Conservation (phyloP, 441 rosid genomes). For the Populus hybrid region DNA sequence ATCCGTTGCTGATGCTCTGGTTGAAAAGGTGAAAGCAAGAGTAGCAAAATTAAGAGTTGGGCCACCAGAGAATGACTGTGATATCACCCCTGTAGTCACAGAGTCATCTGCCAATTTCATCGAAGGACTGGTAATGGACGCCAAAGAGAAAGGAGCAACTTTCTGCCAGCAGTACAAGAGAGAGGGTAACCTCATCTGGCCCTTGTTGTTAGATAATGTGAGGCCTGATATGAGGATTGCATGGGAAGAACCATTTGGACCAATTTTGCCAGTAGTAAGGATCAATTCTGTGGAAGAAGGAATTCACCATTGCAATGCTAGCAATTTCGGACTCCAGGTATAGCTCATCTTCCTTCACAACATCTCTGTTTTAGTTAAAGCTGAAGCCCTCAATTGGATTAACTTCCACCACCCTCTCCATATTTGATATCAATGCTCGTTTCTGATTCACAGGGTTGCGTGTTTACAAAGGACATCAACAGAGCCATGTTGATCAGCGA, state of each 20-base stretch:
- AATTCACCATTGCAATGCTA: slow-evolving; percentile 96
- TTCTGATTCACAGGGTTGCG: slow-evolving; percentile 59
- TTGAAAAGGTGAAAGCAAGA: slow-evolving; percentile 77
- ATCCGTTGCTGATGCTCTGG: slow-evolving; percentile 66
- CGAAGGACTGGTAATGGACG: slow-evolving; percentile 86
- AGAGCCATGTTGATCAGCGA: slow-evolving; percentile 88
- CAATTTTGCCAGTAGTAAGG: slow-evolving; percentile 79
- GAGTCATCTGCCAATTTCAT: slow-evolving; percentile 96
- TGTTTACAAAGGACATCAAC: slow-evolving; percentile 86
- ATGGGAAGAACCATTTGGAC: slow-evolving; percentile 99
- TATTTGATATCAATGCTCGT: not conserved
- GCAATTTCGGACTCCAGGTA: slow-evolving; percentile 97
- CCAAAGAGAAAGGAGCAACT: slow-evolving; percentile 88
- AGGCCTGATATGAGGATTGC: slow-evolving; percentile 98
- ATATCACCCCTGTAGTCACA: slow-evolving; percentile 87
- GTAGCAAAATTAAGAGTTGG: slow-evolving; percentile 80
- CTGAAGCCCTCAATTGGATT: not conserved
- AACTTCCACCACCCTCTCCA: not conserved
- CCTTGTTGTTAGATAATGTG: slow-evolving; percentile 83
- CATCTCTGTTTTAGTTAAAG: not conserved
- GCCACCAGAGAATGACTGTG: slow-evolving; percentile 82
- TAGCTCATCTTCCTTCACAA: not conserved
- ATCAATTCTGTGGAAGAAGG: slow-evolving; percentile 87
- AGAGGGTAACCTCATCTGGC: slow-evolving; percentile 98
- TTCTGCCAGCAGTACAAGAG: slow-evolving; percentile 87